Conservation (phyloP, 2,329 filamentous ascomycete genomes). For the Aspergillus sp. region DNA sequence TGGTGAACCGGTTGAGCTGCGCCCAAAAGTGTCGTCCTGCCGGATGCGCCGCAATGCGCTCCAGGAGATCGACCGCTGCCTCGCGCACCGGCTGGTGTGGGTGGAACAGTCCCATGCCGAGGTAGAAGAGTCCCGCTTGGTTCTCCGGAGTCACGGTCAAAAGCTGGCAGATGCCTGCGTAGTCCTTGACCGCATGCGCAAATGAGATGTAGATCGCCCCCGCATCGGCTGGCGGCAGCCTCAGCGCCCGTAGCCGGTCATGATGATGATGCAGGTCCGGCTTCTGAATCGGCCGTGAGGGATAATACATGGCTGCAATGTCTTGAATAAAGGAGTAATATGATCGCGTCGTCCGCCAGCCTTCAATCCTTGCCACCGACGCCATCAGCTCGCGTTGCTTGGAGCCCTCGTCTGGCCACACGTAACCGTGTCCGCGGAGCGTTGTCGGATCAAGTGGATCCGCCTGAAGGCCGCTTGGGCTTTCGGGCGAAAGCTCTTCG, state of each 20-base stretch:
- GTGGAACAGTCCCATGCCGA: conserved; percentile 90
- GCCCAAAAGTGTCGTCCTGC: conserved; percentile 94
- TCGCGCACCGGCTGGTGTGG: conserved; percentile 77
- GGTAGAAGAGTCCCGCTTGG: conserved; percentile 85
- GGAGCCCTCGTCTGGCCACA: conserved; percentile 82
- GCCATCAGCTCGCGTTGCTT: conserved; percentile 86
- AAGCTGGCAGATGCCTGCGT: conserved; percentile 82
- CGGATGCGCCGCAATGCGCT: conserved; percentile 80
- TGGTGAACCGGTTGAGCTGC: conserved; percentile 81
- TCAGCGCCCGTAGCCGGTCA: conserved; percentile 81
- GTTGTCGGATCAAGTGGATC: conserved; percentile 50
- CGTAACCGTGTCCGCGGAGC: conserved; percentile 84
- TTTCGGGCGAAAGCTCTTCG: conserved; percentile 59
- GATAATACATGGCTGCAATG: conserved; percentile 42
- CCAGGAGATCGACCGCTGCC: conserved; percentile 75
- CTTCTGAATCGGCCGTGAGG: conserved; percentile 43
- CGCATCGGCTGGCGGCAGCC: conserved; percentile 72
- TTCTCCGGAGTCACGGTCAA: conserved; percentile 81
- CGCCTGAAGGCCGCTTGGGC: conserved; percentile 44
- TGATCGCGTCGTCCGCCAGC: conserved; percentile 91
- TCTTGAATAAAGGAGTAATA: conserved; percentile 94
- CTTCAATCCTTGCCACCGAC: conserved; percentile 90
- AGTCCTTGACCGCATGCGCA: conserved; percentile 71
- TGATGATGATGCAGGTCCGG: conserved; percentile 86
- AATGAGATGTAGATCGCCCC: conserved; percentile 85